These are phyloP conservation scores for Kitagawia praeruptora DNA, from an alignment of 129 eudicot genomes.

Conservation along the genomic window DNA sequence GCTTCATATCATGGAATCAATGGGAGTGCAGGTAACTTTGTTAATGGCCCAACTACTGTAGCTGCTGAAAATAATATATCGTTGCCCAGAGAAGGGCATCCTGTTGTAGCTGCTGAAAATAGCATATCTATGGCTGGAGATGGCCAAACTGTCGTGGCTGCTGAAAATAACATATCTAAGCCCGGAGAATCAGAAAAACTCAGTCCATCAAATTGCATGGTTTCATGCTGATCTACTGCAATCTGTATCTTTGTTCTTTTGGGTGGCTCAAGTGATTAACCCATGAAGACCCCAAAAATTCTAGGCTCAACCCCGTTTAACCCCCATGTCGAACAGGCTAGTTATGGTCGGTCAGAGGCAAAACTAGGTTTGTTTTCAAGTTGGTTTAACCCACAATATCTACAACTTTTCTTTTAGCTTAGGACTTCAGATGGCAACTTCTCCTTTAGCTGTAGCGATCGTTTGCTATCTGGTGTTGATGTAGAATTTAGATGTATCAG, in stretches of 20 bases:
- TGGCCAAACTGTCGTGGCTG: constrained; percentile 9
- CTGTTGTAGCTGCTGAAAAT: constrained; percentile 16
- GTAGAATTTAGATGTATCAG: constrained; percentile 12
- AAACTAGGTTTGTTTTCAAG: neutral
- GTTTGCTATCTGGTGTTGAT: constrained; percentile 4
- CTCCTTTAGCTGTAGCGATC: neutral
- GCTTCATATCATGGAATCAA: constrained; percentile 29
- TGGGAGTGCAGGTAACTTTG: constrained; percentile 14
- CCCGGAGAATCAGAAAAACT: constrained; percentile 28
- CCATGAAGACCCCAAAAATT: neutral
- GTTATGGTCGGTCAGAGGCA: neutral
- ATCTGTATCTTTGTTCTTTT: neutral
- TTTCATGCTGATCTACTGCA: constrained; percentile 27
- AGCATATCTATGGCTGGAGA: constrained; percentile 15
- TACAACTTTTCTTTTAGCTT: constrained; percentile 10
- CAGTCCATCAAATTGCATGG: constrained; percentile 23
- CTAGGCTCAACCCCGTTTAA: constrained; percentile 14
- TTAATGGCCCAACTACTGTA: constrained; percentile 15
- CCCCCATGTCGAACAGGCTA: neutral
- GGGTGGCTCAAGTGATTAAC: neutral
- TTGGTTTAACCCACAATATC: neutral
- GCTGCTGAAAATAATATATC: constrained; percentile 17
- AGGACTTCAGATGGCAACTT: constrained; percentile 13
- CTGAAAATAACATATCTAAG: constrained; percentile 18
- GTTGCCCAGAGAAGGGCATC: constrained; percentile 16